phyloP scores from a whole-genome alignment of 140 eudicot genomes.

The Senecio squalidus region DNA sequence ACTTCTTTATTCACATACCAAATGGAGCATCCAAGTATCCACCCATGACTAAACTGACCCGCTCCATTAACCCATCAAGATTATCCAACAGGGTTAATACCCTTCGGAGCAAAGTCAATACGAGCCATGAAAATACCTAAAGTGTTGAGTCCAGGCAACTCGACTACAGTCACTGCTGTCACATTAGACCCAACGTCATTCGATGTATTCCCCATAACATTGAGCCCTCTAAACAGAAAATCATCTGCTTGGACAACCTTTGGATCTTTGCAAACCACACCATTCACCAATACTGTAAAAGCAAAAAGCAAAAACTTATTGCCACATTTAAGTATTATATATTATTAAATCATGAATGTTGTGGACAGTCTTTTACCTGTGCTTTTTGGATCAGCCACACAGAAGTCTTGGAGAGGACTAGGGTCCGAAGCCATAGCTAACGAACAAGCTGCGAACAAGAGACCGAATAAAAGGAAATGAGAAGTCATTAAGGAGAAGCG shows the following conservation, averaged over 20 bases:
- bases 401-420: slow-evolving; percentile 37
- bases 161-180: slow-evolving; percentile 13
- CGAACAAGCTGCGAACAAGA: slow-evolving; percentile 6
- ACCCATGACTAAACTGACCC: too few species aligned
- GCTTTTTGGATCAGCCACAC: slow-evolving; percentile 31
- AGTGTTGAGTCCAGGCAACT: slow-evolving; percentile 25
- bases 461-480: slow-evolving; percentile 10
- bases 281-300: slow-evolving; percentile 38
- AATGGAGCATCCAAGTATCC: too few species aligned
- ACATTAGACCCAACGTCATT: slow-evolving; percentile 20
- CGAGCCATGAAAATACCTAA: slow-evolving; percentile 22
- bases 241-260: slow-evolving; percentile 22
- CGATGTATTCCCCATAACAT: slow-evolving; percentile 21
- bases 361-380: background rate
- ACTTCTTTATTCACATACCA: too few species aligned
- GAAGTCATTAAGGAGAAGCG: background rate
- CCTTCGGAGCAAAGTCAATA: slow-evolving; percentile 22
- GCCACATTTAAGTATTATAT: background rate
- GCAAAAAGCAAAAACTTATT: too few species aligned
- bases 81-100: too few species aligned
- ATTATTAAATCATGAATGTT: background rate
- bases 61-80: too few species aligned
- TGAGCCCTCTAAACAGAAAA: slow-evolving; percentile 25
- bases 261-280: slow-evolving; percentile 35
- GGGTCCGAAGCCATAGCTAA: slow-evolving; percentile 32